Conservation (phyloP, 345 rosid genomes). For the Moringa oleifera region DNA sequence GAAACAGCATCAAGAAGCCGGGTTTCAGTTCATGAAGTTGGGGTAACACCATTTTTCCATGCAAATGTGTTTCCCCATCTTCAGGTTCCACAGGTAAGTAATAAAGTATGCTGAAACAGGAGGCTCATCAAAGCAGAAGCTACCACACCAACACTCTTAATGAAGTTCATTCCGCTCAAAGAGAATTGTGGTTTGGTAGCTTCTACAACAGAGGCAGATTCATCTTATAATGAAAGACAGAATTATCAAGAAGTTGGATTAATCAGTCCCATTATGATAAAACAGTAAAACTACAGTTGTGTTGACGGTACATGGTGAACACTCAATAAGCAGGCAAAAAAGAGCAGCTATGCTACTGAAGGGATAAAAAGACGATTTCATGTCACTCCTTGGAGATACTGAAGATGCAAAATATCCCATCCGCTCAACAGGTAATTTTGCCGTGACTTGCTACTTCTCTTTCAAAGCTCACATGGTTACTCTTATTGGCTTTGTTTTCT, state of each 20-base stretch:
- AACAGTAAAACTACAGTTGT: slow-evolving; percentile 11
- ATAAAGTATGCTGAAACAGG: neutral
- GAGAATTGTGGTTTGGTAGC: slow-evolving; percentile 2
- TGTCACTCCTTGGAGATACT: slow-evolving; percentile 45
- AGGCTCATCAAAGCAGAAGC: neutral
- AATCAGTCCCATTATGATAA: slow-evolving; percentile 5
- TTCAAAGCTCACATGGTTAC: slow-evolving; percentile 10
- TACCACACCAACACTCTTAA: neutral
- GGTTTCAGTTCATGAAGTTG: slow-evolving; percentile 42
- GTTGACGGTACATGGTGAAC: slow-evolving; percentile 40
- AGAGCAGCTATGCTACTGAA: slow-evolving; percentile 41
- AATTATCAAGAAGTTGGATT: neutral
- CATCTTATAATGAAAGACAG: neutral
- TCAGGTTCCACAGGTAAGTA: slow-evolving; percentile 43
- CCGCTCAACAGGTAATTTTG: slow-evolving; percentile 47
- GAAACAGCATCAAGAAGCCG: slow-evolving; percentile 51
- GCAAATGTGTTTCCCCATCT: slow-evolving; percentile 68
- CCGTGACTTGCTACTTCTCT: slow-evolving; percentile 8
- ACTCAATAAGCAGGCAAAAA: slow-evolving; percentile 39
- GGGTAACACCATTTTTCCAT: slow-evolving; percentile 45
- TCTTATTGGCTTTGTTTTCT: slow-evolving; percentile 18
- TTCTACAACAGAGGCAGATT: neutral
- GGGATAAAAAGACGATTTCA: slow-evolving; percentile 40
- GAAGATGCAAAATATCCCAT: slow-evolving; percentile 40
- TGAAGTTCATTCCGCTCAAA: neutral